phyloP scores from a whole-genome alignment of 2,329 filamentous ascomycete species.

The Ceratocystis destructans region DNA sequence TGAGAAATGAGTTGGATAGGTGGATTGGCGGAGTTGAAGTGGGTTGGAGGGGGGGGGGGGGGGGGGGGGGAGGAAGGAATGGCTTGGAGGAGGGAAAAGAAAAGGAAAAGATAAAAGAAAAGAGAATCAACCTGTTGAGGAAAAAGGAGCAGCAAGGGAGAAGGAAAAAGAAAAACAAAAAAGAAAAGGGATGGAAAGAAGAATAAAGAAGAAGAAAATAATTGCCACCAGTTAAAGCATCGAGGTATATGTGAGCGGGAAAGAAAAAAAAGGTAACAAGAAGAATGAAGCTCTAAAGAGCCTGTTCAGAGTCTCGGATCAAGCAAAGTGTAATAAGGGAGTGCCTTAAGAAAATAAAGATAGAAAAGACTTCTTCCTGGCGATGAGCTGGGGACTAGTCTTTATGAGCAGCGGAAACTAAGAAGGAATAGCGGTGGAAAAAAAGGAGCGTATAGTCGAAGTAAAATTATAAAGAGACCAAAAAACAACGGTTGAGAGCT shows the following conservation, averaged over 20 bases:
- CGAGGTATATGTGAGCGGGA: not conserved
- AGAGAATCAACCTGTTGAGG: not conserved
- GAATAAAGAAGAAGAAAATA: not conserved
- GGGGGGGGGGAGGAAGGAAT: not conserved
- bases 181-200: conserved; percentile 9
- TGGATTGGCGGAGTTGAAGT: no score
- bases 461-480: conserved; percentile 3
- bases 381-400: not conserved
- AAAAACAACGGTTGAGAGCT: not conserved
- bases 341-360: not conserved
- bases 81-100: not conserved
- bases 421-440: not conserved
- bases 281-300: not conserved
- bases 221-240: conserved; percentile 10
- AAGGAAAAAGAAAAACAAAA: not conserved
- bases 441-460: conserved; percentile 2
- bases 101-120: conserved; percentile 8
- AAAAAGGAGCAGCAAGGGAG: not conserved
- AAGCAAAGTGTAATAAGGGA: not conserved
- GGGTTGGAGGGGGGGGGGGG: no score
- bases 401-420: not conserved
- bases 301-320: not conserved
- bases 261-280: not conserved
- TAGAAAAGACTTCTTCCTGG: not conserved
- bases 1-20: no score